A percentile compares a stretch with the other conserved stretches of the same genome.
These are phyloP conservation scores for Globisporangium solare DNA, from an alignment of 352 stramenopile genomes.

Conservation along the genomic window DNA sequence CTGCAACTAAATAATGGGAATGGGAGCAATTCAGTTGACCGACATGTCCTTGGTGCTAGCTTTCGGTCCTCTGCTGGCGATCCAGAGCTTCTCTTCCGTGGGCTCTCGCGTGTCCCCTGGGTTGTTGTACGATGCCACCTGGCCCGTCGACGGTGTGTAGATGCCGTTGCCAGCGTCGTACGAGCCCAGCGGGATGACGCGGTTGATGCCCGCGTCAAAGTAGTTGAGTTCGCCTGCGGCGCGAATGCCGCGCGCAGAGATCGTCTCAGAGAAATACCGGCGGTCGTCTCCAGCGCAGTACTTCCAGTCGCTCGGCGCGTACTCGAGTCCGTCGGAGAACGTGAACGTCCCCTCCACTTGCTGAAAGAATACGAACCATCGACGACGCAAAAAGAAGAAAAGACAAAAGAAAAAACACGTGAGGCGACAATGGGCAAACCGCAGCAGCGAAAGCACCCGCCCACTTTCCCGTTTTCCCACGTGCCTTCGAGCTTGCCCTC, in stretches of 20 bases:
- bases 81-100: constrained; percentile 50
- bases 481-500: constrained; percentile 64
- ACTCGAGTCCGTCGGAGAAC: constrained; percentile 74
- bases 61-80: constrained; percentile 51
- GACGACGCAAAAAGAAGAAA: background rate
- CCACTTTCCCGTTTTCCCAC: constrained; percentile 68
- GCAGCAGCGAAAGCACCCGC: background rate
- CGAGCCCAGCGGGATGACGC: constrained; percentile 59
- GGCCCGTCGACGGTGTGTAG: constrained; percentile 53
- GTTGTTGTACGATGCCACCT: constrained; percentile 49
- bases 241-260: constrained; percentile 46
- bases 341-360: constrained; percentile 74
- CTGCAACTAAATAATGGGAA: too few species aligned
- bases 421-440: background rate
- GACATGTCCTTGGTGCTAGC: constrained; percentile 72
- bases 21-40: too few species aligned
- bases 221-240: constrained; percentile 62
- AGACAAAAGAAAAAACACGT: background rate
- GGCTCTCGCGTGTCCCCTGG: constrained; percentile 45
- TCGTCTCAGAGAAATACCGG: constrained; percentile 64
- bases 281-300: constrained; percentile 65
- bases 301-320: constrained; percentile 46
- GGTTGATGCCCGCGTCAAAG: constrained; percentile 60
- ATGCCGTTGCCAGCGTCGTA: constrained; percentile 79
- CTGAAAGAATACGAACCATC: constrained; percentile 17